A percentile compares a stretch with the other conserved stretches of the same genome.
Evolutionary conservation across 441 rosid species (phyloP).

Genomic region (Raphanus hybrid): DNA sequence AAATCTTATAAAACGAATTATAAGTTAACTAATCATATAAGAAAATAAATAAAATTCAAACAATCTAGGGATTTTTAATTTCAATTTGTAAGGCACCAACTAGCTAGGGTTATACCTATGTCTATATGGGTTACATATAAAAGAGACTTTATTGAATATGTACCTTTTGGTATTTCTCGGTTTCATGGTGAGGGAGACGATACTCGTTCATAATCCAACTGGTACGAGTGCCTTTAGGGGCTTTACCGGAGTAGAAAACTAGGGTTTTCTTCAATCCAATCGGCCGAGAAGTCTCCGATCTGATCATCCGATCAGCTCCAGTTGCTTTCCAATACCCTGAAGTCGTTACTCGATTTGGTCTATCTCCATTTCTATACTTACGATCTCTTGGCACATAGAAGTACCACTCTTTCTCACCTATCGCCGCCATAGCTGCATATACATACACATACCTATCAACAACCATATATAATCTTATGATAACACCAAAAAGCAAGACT

Average conservation of each 20-base stretch:
- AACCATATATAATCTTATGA: constrained; percentile 8
- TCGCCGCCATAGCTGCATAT: constrained; percentile 68
- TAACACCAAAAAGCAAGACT: neutral
- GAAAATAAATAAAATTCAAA: constrained; percentile 13
- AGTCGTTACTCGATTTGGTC: constrained; percentile 94
- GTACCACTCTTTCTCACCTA: constrained; percentile 99
- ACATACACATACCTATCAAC: constrained; percentile 8
- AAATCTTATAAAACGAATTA: neutral
- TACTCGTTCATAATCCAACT: constrained; percentile 99
- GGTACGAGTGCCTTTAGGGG: constrained; percentile 94
- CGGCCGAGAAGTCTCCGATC: constrained; percentile 72
- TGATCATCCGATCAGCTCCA: constrained; percentile 97
- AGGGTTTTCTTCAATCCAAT: constrained; percentile 99
- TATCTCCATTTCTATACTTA: constrained; percentile 92
- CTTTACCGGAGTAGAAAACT: constrained; percentile 98
- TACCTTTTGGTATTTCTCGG: constrained; percentile 93
- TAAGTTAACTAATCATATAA: neutral
- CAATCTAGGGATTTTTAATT: constrained; percentile 5
- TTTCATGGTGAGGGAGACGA: constrained; percentile 93
- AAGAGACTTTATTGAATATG: neutral
- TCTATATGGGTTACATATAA: neutral
- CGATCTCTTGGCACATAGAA: constrained; percentile 97
- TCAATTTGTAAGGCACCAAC: constrained; percentile 25
- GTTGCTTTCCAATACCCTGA: constrained; percentile 99
- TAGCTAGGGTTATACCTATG: constrained; percentile 36